phyloP scores from a whole-genome alignment of 208 protist species.

The Wallacemonas sp. region DNA sequence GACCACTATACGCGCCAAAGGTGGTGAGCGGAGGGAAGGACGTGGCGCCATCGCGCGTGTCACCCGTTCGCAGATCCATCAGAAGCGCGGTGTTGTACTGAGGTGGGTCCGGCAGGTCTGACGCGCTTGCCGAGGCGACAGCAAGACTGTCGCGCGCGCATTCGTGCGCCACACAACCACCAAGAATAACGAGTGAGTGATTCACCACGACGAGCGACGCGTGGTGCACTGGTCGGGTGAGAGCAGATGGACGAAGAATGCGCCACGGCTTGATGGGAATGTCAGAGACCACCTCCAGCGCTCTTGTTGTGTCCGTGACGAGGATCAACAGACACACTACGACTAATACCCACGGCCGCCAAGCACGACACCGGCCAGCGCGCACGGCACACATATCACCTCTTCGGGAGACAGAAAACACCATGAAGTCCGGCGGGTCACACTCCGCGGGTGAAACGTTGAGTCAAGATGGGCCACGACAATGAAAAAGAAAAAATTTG shows the following conservation, averaged over 20 bases:
- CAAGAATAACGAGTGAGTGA: not conserved
- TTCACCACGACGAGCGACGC: not conserved
- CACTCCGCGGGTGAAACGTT: no score
- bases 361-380: no score
- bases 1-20: not conserved
- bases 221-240: not conserved
- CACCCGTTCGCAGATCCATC: not conserved
- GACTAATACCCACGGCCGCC: no score
- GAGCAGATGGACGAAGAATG: not conserved
- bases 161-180: not conserved
- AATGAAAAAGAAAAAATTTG: not conserved
- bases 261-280: constrained; percentile 5
- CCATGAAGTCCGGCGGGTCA: no score
- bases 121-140: no score
- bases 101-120: not conserved
- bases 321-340: not conserved
- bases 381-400: no score
- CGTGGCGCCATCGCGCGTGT: not conserved
- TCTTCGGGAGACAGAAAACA: no score
- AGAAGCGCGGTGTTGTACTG: constrained; percentile 3
- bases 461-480: no score
- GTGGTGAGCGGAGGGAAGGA: not conserved
- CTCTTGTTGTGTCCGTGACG: not conserved
- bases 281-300: not conserved
- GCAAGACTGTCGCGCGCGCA: not conserved